Percentiles rank a stretch among this genome's conserved stretches.
These are phyloP conservation scores for Scheffersomyces insectosa DNA, from an alignment of 1,139 yeast genomes.

Conservation along the genomic window DNA sequence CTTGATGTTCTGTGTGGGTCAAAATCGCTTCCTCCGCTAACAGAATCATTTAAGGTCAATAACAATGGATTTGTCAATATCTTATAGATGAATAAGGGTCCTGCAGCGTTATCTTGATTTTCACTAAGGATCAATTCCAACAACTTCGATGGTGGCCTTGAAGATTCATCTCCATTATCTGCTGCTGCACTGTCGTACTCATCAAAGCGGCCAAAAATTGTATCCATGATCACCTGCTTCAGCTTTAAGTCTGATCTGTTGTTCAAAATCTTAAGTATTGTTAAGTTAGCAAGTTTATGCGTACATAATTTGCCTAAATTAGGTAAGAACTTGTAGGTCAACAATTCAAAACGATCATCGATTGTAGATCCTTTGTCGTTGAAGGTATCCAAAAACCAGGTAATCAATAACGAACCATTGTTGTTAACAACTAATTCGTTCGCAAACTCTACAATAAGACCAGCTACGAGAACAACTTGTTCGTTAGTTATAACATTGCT, in stretches of 20 bases:
- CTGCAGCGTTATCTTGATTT: slow-evolving; percentile 59
- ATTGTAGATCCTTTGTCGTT: slow-evolving; percentile 47
- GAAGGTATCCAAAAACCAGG: slow-evolving; percentile 95
- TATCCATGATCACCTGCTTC: slow-evolving; percentile 60
- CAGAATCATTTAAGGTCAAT: slow-evolving; percentile 37
- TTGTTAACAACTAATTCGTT: slow-evolving; percentile 79
- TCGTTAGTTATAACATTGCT: slow-evolving; percentile 54
- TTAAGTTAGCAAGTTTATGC: slow-evolving; percentile 83
- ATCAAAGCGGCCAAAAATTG: slow-evolving; percentile 58
- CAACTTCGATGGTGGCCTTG: slow-evolving; percentile 26
- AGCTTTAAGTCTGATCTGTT: slow-evolving; percentile 65
- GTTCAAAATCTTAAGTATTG: slow-evolving; percentile 77
- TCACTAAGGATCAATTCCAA: slow-evolving; percentile 50
- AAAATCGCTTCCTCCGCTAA: slow-evolving; percentile 8
- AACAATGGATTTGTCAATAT: slow-evolving; percentile 65
- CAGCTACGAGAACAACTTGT: slow-evolving; percentile 75
- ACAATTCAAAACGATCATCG: slow-evolving; percentile 34
- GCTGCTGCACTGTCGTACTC: slow-evolving; percentile 22
- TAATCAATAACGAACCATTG: slow-evolving; percentile 85
- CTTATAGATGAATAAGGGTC: slow-evolving; percentile 84
- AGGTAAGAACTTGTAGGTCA: slow-evolving; percentile 57
- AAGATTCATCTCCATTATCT: slow-evolving; percentile 12
- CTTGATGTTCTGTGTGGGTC: slow-evolving; percentile 28
- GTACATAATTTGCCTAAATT: slow-evolving; percentile 68
- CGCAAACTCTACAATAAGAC: slow-evolving; percentile 75